Evolutionary conservation across 1,139 yeast species (phyloP), one percentile per base, ranked within the genome.

Genomic region (Kodamaea alishanica): DNA sequence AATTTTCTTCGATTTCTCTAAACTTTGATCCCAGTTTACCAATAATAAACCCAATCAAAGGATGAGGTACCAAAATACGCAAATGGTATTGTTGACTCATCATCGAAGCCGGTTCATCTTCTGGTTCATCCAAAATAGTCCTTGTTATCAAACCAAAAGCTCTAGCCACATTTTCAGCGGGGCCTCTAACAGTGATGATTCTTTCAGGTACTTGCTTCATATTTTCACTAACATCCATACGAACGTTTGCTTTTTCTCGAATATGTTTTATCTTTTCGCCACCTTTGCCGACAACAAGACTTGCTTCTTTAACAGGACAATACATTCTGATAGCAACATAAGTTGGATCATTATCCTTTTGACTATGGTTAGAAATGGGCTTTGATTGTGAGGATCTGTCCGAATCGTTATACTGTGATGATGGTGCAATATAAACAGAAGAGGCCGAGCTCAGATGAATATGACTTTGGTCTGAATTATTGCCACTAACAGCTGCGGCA

Each of bases 131-230:
- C 44, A 77, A 63, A 9, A 88, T 71, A 1, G 82, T 75, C 49
- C 95, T 73, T 0, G 81, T 75, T 30, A 87, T 77, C 48, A 85
- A 64, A 0, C 94, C 95, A 61, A 84, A 84, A 0, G 95, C 94
- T 54, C 81, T 78, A 6, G 96, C 92, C 7, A 87, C 95, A 48
- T 79, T 76, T 49, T 85, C 94, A 1, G 90, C 77, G 0, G 85
- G 68, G 0, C 96, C 97, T 43, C 82, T 70, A 3, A 88, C 81
- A 45, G 82, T 77, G 15, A 88, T 75, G 34, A 89, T 82, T 45
- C 97, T 72, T 54, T 86, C 96, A 3, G 84, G 82, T 6, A 83
- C 78, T 20, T 84, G 87, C 48, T 78, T 74, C 40, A 83, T 65
- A 55, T 86, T 85, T 34, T 86, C 95, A 51, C 88, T 80, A n/a